Evolutionary conservation across 2,329 filamentous ascomycete genomes (phyloP).

Genomic region (Colletotrichum sublineola): DNA sequence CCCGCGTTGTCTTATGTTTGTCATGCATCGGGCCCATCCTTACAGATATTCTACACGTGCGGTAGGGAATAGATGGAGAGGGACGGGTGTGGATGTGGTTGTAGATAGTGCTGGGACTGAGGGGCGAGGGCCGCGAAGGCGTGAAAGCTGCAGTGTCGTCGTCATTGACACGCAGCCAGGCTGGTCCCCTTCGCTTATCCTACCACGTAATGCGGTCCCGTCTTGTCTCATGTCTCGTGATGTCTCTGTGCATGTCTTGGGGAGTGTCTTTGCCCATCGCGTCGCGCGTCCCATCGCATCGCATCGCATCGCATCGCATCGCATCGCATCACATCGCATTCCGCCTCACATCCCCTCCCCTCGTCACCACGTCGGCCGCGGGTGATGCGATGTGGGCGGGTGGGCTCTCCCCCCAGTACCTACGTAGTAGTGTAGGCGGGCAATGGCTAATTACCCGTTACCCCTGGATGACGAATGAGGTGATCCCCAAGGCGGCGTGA

Average conservation of each 20-base stretch:
- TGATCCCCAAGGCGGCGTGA: not conserved
- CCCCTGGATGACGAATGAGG: slow-evolving; percentile 33
- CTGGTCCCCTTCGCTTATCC: slow-evolving; percentile 19
- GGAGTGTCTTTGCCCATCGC: not conserved
- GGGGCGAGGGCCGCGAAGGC: no score
- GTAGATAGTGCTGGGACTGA: no score
- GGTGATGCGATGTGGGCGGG: no score
- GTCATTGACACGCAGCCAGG: not conserved
- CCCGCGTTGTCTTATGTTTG: slow-evolving; percentile 15
- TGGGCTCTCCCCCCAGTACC: no score
- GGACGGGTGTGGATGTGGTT: not conserved
- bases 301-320: not conserved
- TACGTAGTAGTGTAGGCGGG: no score
- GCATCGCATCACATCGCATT: not conserved
- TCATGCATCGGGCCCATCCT: slow-evolving; percentile 19
- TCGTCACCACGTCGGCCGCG: not conserved
- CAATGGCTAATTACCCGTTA: not conserved
- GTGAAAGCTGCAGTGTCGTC: not conserved
- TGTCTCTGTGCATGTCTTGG: slow-evolving; percentile 29
- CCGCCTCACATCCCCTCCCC: not conserved
- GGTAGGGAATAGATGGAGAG: slow-evolving; percentile 17
- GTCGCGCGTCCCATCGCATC: not conserved
- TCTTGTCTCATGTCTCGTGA: slow-evolving; percentile 20
- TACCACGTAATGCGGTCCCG: slow-evolving; percentile 5
- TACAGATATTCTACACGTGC: slow-evolving; percentile 31